Percentiles rank a stretch among this genome's conserved stretches.
Evolutionary conservation across 345 rosid species (phyloP).

Genomic region (Populus simonii): DNA sequence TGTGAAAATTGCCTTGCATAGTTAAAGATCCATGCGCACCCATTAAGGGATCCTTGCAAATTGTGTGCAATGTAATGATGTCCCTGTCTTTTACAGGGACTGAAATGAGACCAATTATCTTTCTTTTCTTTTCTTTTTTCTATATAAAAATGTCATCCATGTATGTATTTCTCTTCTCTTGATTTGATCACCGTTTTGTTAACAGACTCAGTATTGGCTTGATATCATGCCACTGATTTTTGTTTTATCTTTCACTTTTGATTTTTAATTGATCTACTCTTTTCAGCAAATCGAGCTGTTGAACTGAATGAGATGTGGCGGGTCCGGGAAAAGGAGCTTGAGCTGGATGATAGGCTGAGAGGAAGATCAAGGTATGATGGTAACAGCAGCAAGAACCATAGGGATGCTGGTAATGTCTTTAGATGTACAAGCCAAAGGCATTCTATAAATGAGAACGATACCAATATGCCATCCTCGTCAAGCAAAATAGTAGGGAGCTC

Average conservation of each 20-base stretch:
- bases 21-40: not conserved
- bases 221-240: not conserved
- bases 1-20: not conserved
- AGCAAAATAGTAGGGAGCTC: constrained; percentile 27
- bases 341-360: constrained; percentile 48
- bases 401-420: constrained; percentile 18
- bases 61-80: not conserved
- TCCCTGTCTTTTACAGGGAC: not conserved
- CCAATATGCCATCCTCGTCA: constrained; percentile 38
- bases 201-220: not conserved
- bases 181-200: not conserved
- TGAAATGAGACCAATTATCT: not conserved
- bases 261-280: not conserved
- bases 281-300: constrained; percentile 70
- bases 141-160: not conserved
- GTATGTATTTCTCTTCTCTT: not conserved
- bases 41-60: not conserved
- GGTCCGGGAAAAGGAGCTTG: constrained; percentile 62
- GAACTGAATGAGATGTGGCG: constrained; percentile 92
- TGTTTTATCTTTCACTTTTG: not conserved
- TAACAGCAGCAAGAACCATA: constrained; percentile 24
- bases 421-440: constrained; percentile 34
- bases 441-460: constrained; percentile 20
- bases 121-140: not conserved
- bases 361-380: constrained; percentile 40